Base-by-base conservation (phyloP, 805 yeast species). In the Ogataea siamensis region DNA sequence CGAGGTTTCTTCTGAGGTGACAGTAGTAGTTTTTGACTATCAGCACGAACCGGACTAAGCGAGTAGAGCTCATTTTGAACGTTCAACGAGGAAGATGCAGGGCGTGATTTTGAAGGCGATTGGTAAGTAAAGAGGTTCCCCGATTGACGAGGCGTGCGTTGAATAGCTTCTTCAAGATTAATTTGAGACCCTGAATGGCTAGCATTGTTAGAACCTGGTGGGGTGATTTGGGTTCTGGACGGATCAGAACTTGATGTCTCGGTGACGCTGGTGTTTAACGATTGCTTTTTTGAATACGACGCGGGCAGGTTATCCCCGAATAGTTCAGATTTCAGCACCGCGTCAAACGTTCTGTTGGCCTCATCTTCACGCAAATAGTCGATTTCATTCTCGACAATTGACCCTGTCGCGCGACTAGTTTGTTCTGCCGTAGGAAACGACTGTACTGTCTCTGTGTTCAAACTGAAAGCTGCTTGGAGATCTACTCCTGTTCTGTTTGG, bases 401-500 rank as follows among this genome's bases (percentile, higher is more conserved):
- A 30, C 3, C 46, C 47, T 13, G 34, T 21, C 3, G 37, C 36
- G 51, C 45, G 16, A 22, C 26, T 27, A 21, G 39, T 38, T 6
- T 27, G 28, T n/a, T 39, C 40, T 19, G 23, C 25, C 2, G 37
- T 14, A 8, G 42, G 35, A 28, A 33, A 47, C 2, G 47, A 32
- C 17, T 42, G 43, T 10, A 43, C 30, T 7, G 46, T 25, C 10
- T 48, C 51, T 23, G 40, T 42, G 9, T 50, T 71, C 34, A 80
- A 62, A 42, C 79, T 74, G 58, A 79, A 83, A 6, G 96, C 96
- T 0, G 96, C 87, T 53, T 87, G 93, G 11, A 91, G 66, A 53
- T 87, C 94, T 17, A 87, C 75, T 1, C 95, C 96, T 2, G 86
- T 80, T 33, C 99, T 65, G 43, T 76, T 79, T 5, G 99, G 99